Evolutionary conservation across 768 basidiomycete genomes (phyloP), one percentile per base, ranked within the genome.

Genomic region (Cystobasidium onofrii): DNA sequence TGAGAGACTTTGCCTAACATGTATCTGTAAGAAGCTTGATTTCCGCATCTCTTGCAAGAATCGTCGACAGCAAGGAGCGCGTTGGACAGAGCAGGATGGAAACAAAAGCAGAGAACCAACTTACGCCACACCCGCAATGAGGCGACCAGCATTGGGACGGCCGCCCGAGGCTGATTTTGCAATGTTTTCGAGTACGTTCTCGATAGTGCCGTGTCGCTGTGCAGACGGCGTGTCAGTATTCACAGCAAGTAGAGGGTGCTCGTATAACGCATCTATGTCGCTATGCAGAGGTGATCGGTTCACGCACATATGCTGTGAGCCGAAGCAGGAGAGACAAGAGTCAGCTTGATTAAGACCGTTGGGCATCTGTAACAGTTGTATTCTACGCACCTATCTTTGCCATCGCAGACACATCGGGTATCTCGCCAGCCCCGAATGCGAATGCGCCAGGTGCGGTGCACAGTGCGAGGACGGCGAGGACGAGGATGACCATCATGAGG

Each of bases 191-290:
- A 17, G 31, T 54, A 75, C 39, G 0, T 63, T 76, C 83, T 84
- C 85, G 73, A 96, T 93, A 81, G 94, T 92, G 52, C 92, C 92
- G 79, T 96, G 92, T n/a, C 77, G 29, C 75, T 76, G 90, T 0
- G 90, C n/a, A n/a, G n/a, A n/a, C n/a, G n/a, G n/a, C n/a, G n/a
- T n/a, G n/a, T n/a, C n/a, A 90, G 33, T 34, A 20, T 61, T 6
- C 39, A 39, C 39, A 39, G 57, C 12, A 3, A 9, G 20, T 4
- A 6, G 57, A 27, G 23, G 10, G 34, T 4, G 20, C 15, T 25
- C 7, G 31, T 33, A 12, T 23, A 23, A 15, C 57, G n/a, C n/a
- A 61, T 10, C 23, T 61, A 3, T 2, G 31, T 20, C 25, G 57
- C 23, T 61, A 15, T 61, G 17, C 17, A 10, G 7, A 18, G 57